Evolutionary conservation across 2,329 filamentous ascomycete species (phyloP), one percentile per base, ranked within the genome.

Genomic region (Xylariaceae sp.): DNA sequence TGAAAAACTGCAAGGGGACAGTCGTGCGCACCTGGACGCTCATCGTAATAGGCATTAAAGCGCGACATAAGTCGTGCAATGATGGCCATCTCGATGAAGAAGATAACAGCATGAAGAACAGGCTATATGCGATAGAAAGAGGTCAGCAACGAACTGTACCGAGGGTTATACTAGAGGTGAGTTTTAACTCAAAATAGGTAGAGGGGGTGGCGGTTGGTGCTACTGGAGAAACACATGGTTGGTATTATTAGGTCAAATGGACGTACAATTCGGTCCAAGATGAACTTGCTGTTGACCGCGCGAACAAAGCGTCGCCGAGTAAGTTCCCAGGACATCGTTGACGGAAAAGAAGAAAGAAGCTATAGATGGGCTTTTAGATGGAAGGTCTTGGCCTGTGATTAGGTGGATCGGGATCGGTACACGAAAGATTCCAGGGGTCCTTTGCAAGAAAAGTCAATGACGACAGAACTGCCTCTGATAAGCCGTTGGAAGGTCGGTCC

Each of bases 1-100:
- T 10, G 32, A 8, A 15, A n/a, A 16, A n/a, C n/a, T n/a, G n/a
- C 21, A 9, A 16, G 33, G 15, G 24, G 18, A 21, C 15, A 18
- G 26, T 15, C 23, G 39, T 42, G 21, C 81, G 62, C 80, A 92
- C 89, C 79, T 68, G 93, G 94, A 69, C 90, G 89, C 69, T 92
- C 87, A 63, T 91, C 87, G 82, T 97, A 99, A 77, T 95, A 96
- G 63, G 85, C 82, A 75, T 96, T 97, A 81, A 96, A 99, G 70
- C 91, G 90, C 65, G 90, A 83, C 39, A 87, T 86, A 50, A 99
- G 78, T 61, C 94, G 83, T 62, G 88, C 89, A 58, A 93, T 83
- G 72, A 96, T 86, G 53, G 85, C 86, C 85, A 97, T 90, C 75
- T 99, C 89, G 74, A 96, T 82, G 37, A 97, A 73, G 72, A 96